These are phyloP conservation scores for Tricholoma bakamatsutake DNA, from an alignment of 768 basidiomycete genomes.

Conservation along the genomic window DNA sequence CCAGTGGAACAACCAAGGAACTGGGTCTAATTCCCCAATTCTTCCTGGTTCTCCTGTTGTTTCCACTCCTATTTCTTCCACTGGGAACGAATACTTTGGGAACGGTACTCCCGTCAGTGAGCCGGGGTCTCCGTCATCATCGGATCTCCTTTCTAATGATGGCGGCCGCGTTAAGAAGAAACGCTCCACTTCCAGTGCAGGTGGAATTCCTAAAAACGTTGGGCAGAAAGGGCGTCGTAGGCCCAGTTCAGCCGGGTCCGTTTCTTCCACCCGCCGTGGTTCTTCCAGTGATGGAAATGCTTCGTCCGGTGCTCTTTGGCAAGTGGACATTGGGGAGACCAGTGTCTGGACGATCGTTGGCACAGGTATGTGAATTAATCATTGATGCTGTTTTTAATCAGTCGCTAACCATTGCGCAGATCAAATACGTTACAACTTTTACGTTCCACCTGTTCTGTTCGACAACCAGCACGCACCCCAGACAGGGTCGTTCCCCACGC, in stretches of 20 bases:
- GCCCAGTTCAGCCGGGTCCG: slow-evolving; percentile 72
- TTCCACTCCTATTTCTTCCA: slow-evolving; percentile 53
- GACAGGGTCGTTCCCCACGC: slow-evolving; percentile 70
- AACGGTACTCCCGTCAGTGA: slow-evolving; percentile 51
- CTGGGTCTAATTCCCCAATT: slow-evolving; percentile 47
- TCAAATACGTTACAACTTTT: slow-evolving; percentile 91
- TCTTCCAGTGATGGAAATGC: slow-evolving; percentile 62
- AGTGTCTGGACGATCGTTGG: slow-evolving; percentile 95
- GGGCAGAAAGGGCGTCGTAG: slow-evolving; percentile 56
- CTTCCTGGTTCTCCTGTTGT: slow-evolving; percentile 68
- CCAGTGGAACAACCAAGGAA: slow-evolving; percentile 56
- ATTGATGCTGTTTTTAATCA: slow-evolving; percentile 1
- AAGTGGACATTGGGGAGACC: slow-evolving; percentile 88
- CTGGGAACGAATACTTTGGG: slow-evolving; percentile 63
- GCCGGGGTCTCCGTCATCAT: slow-evolving; percentile 59
- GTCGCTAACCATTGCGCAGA: slow-evolving; percentile 36
- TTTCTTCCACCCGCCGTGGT: slow-evolving; percentile 61
- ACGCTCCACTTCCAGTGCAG: slow-evolving; percentile 70
- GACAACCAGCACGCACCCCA: slow-evolving; percentile 73
- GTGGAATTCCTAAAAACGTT: slow-evolving; percentile 47
- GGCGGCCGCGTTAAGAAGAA: slow-evolving; percentile 85
- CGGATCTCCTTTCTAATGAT: slow-evolving; percentile 73
- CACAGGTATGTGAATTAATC: slow-evolving; percentile 51
- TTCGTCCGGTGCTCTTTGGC: slow-evolving; percentile 78
- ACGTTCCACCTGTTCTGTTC: slow-evolving; percentile 79